These are phyloP conservation scores for Byssothecium circinans DNA, from an alignment of 2,329 filamentous ascomycete genomes.

Conservation along the genomic window DNA sequence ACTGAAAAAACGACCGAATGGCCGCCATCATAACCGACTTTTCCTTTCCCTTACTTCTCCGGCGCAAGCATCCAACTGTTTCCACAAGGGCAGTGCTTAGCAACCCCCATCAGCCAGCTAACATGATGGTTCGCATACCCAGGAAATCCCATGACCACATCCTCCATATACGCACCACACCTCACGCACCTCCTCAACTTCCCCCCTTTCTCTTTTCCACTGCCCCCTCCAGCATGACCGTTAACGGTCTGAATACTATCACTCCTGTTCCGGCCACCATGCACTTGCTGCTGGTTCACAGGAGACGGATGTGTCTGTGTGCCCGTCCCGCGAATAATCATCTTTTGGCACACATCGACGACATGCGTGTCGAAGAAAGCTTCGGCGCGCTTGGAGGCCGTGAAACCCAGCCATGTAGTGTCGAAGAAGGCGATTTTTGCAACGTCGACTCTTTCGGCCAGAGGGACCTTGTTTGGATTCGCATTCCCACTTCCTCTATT, in stretches of 20 bases:
- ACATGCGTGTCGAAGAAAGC: slow-evolving; percentile 64
- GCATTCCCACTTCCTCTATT: not conserved
- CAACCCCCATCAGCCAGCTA: slow-evolving; percentile 40
- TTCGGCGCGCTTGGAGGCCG: slow-evolving; percentile 59
- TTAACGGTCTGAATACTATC: slow-evolving; percentile 23
- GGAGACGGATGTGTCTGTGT: slow-evolving; percentile 26
- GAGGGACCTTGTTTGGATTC: slow-evolving; percentile 48
- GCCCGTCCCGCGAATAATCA: slow-evolving; percentile 39
- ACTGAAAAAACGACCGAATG: too few relatives aligned
- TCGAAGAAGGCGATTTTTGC: slow-evolving; percentile 73
- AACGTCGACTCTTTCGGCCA: slow-evolving; percentile 64
- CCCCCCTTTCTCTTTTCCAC: slow-evolving; percentile 19
- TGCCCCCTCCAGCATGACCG: slow-evolving; percentile 5
- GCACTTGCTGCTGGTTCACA: not conserved
- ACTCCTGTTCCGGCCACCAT: slow-evolving; percentile 17
- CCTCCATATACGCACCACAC: slow-evolving; percentile 52
- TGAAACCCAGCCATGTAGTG: slow-evolving; percentile 68
- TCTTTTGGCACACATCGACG: slow-evolving; percentile 60
- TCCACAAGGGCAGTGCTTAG: slow-evolving; percentile 44
- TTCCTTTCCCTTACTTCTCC: slow-evolving; percentile 16
- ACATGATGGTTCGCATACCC: slow-evolving; percentile 36
- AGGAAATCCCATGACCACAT: slow-evolving; percentile 39
- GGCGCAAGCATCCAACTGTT: slow-evolving; percentile 41
- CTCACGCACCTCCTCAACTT: slow-evolving; percentile 47
- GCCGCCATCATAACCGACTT: too few relatives aligned